These are phyloP conservation scores for Calocybe gangraenosa DNA, from an alignment of 768 basidiomycete genomes.

Conservation along the genomic window DNA sequence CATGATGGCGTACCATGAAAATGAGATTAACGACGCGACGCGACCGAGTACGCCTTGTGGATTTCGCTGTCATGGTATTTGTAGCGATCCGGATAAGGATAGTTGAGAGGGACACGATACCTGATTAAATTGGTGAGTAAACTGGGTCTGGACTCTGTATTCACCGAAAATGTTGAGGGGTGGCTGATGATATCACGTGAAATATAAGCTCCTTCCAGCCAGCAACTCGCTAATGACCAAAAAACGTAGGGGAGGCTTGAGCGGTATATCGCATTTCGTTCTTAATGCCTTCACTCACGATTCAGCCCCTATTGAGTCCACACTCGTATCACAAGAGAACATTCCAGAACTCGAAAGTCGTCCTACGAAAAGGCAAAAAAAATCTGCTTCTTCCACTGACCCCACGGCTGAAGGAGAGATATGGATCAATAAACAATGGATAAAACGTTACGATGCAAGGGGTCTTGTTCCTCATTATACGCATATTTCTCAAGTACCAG, in stretches of 20 bases:
- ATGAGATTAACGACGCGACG: too few relatives aligned
- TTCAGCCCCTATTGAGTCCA: background rate
- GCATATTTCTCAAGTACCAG: constrained; percentile 63
- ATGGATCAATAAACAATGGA: constrained; percentile 21
- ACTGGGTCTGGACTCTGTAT: too few relatives aligned
- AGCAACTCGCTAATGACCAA: constrained; percentile 12
- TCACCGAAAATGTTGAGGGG: too few relatives aligned
- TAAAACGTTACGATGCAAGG: constrained; percentile 58
- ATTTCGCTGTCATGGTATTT: too few relatives aligned
- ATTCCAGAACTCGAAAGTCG: constrained; percentile 9
- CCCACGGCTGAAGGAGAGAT: constrained; percentile 16
- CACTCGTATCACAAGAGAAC: background rate
- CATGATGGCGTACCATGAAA: too few relatives aligned
- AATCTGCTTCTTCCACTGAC: constrained; percentile 9
- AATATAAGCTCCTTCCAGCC: too few relatives aligned
- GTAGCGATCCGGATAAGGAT: too few relatives aligned
- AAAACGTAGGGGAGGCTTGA: constrained; percentile 38
- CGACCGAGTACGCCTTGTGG: too few relatives aligned
- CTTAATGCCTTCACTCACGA: constrained; percentile 31
- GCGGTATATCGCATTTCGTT: constrained; percentile 41
- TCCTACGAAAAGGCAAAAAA: constrained; percentile 34
- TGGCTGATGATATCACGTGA: too few relatives aligned
- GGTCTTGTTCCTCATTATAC: constrained; percentile 72
- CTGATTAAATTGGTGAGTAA: too few relatives aligned
- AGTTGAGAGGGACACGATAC: too few relatives aligned